A percentile compares a stretch with the other conserved stretches of the same genome.
Conservation (phyloP, 306 rosid species). For the Rosa persica region DNA sequence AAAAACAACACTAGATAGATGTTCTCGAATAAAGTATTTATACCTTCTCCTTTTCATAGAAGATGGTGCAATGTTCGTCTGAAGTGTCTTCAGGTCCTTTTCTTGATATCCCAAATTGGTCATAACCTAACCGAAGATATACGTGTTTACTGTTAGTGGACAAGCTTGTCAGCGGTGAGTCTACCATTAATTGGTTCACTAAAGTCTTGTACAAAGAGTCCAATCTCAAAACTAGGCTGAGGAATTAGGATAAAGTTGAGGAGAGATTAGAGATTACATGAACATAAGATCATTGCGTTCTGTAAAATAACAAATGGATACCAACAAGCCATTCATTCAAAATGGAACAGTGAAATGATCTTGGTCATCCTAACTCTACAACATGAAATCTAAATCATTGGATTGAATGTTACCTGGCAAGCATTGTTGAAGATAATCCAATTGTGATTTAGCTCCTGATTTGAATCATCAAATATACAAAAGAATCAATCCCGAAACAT, state of each 20-base stretch:
- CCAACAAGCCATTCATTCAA: slow-evolving; percentile 4
- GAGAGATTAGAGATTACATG: slow-evolving; percentile 5
- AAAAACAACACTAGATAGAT: background rate
- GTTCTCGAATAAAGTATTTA: slow-evolving; percentile 5
- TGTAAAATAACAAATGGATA: background rate
- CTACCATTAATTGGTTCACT: background rate
- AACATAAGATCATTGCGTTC: background rate
- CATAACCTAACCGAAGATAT: slow-evolving; percentile 60
- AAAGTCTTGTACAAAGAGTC: background rate
- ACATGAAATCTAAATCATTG: slow-evolving; percentile 19
- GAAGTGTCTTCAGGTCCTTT: slow-evolving; percentile 76
- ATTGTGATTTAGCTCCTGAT: slow-evolving; percentile 74
- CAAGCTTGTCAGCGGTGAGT: background rate
- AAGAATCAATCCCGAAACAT: slow-evolving; percentile 23
- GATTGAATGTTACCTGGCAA: slow-evolving; percentile 66
- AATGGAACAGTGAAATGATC: background rate
- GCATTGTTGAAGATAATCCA: slow-evolving; percentile 90
- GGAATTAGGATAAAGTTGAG: slow-evolving; percentile 23
- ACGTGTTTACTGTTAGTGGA: background rate
- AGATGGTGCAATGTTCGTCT: slow-evolving; percentile 94
- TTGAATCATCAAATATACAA: background rate
- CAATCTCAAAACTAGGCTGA: slow-evolving; percentile 7
- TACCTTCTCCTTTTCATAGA: slow-evolving; percentile 90
- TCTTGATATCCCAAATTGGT: slow-evolving; percentile 85
- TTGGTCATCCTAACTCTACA: slow-evolving; percentile 15